Evolutionary conservation across 2,329 filamentous ascomycete species (phyloP), one percentile per base, ranked within the genome.

Genomic region (Xylaria digitata): DNA sequence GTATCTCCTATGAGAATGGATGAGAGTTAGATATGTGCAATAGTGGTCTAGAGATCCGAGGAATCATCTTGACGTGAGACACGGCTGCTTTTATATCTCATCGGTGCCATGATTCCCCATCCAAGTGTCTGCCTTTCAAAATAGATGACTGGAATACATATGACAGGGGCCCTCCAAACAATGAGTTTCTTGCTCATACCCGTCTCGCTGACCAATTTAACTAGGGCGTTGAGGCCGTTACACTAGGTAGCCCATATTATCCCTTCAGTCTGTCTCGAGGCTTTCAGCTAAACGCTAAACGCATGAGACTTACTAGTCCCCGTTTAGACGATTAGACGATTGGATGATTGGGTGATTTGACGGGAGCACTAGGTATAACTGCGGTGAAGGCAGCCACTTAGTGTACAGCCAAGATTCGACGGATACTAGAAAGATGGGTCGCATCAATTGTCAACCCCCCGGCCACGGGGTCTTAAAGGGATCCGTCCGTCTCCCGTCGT

Each of bases 31-130:
- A 55, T 48, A 40, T 48, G 32, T 58, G 37, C 6, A 26, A 42
- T 42, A 32, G 37, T 63, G 21, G 6, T 37, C 17, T 23, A 7
- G 19, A 46, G 26, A 19, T 42, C 6, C 21, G 40, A 58, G 13
- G 32, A 40, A 57, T 17, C n/a, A 48, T 32, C 40, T 42, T 21
- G 2, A 32, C 7, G 34, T 13, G 53, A 59, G 54, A 15, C 55
- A 40, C 42, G 9, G 15, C 21, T 43, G 6, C 30, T 26, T 42
- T 61, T 67, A 65, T 67, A 67, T 32, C 52, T 19, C 54, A 40
- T 49, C 19, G n/a, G 3, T 15, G 11, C 21, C 21, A 21, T 13
- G 6, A 1, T 37, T 43, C 56, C 56, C 17, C 52, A 30, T 42
- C 13, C 17, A 13, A 49, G 11, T 23, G 3, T 19, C 11, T 17